phyloP scores from a whole-genome alignment of 228 moss, liverwort and hornwort genomes.

The Sphagnum magellanicum region DNA sequence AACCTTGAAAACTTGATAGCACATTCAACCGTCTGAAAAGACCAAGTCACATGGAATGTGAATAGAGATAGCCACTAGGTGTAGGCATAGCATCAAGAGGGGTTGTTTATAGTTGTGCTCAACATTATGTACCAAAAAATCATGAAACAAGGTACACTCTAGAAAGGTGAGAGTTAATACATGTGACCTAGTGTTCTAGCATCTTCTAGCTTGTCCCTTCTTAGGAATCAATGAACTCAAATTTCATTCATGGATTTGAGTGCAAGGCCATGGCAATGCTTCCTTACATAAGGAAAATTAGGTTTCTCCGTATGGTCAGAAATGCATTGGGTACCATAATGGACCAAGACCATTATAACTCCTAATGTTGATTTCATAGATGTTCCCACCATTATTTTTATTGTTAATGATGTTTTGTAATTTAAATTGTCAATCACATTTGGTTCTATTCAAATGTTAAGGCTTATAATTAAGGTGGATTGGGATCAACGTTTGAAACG shows the following conservation, averaged over 20 bases:
- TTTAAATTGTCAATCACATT: too few relatives aligned
- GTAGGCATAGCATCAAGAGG: conserved; percentile 66
- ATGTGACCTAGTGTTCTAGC: neutral
- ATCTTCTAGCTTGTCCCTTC: neutral
- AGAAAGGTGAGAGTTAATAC: conserved; percentile 47
- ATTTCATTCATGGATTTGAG: conserved; percentile 64
- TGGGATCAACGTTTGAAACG: conserved; percentile 54
- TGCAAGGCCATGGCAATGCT: conserved; percentile 40
- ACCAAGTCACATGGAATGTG: conserved; percentile 86
- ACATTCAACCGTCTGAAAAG: conserved; percentile 67
- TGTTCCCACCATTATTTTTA: neutral
- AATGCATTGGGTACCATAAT: conserved; percentile 46
- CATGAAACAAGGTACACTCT: conserved; percentile 73
- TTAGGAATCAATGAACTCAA: conserved; percentile 22
- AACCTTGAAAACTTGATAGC: conserved; percentile 74
- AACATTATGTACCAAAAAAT: conserved; percentile 84
- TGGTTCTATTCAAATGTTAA: conserved; percentile 54
- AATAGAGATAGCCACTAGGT: conserved; percentile 71
- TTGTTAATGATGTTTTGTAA: too few relatives aligned
- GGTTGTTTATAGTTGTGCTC: conserved; percentile 57
- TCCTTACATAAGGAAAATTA: conserved; percentile 76
- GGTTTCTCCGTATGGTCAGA: conserved; percentile 86
- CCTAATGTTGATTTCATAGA: too few relatives aligned
- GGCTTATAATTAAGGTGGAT: conserved; percentile 72
- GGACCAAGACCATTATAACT: too few relatives aligned